phyloP scores from a whole-genome alignment of 305 asterid species.

The Rubia peregrina region DNA sequence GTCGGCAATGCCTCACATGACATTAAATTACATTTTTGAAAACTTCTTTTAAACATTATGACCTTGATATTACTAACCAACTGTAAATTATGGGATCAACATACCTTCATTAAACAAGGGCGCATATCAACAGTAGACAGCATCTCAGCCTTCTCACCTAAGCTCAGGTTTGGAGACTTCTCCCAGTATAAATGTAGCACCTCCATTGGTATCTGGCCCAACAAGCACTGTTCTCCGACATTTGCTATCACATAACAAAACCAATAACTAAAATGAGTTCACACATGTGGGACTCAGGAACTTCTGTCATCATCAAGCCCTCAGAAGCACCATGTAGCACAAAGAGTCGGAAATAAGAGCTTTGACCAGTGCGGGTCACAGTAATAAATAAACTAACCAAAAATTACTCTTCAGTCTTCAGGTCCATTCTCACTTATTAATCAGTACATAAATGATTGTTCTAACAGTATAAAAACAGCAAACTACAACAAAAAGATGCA shows the following conservation, averaged over 20 bases:
- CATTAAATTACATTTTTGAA: background rate
- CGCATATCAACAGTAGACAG: conserved; percentile 72
- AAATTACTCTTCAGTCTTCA: background rate
- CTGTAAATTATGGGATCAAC: conserved; percentile 11
- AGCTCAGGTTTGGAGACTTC: conserved; percentile 65
- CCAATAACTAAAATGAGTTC: conserved; percentile 12
- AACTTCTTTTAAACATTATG: background rate
- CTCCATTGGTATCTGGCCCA: conserved; percentile 90
- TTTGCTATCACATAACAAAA: conserved; percentile 44
- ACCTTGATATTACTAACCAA: background rate
- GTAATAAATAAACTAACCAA: background rate
- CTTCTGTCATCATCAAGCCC: background rate
- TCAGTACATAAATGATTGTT: background rate
- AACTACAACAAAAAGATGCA: background rate
- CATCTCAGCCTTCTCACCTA: conserved; percentile 85
- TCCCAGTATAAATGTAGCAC: conserved; percentile 79
- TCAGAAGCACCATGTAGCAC: background rate
- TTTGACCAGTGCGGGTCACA: background rate
- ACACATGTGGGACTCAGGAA: background rate
- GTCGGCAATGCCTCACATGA: background rate
- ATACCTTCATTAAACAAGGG: conserved; percentile 78
- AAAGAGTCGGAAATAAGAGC: background rate
- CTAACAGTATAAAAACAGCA: conserved; percentile 3
- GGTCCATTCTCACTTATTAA: background rate
- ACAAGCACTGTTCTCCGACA: conserved; percentile 65